Conservation (phyloP, 352 stramenopile genomes). For the Phytophthora megakarya region DNA sequence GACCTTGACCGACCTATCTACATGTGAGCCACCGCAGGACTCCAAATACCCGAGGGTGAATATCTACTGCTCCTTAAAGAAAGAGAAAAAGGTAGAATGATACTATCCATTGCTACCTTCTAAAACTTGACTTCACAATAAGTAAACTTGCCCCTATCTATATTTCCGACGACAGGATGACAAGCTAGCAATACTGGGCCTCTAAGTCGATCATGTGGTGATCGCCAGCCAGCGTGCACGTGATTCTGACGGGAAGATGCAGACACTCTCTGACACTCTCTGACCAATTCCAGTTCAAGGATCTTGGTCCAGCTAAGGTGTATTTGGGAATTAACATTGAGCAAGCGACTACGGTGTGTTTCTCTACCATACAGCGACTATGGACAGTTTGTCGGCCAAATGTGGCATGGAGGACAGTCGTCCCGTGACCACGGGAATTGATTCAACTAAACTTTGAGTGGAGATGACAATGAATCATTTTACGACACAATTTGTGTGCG, state of each 20-base stretch:
- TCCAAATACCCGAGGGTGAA: no score
- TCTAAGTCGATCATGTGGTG: constrained; percentile 12
- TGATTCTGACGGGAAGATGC: constrained; percentile 3
- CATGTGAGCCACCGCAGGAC: no score
- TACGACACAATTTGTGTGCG: not conserved
- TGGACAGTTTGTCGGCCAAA: not conserved
- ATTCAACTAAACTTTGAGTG: not conserved
- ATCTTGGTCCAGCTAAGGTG: not conserved
- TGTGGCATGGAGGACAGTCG: not conserved
- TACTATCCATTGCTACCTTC: not conserved
- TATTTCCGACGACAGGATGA: not conserved
- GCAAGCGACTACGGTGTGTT: not conserved
- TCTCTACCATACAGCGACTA: not conserved
- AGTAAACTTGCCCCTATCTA: constrained; percentile 9
- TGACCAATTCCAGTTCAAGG: constrained; percentile 4
- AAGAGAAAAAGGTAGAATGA: constrained; percentile 13
- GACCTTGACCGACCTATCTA: no score
- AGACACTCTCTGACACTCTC: constrained; percentile 1
- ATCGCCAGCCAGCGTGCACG: constrained; percentile 4
- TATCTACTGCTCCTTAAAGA: not conserved
- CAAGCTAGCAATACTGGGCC: constrained; percentile 7
- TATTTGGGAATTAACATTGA: constrained; percentile 9
- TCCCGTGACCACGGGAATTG: not conserved
- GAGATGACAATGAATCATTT: not conserved
- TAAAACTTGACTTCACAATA: not conserved